Percentiles rank a stretch among this genome's conserved stretches.
phyloP scores from a whole-genome alignment of 208 protist genomes.

The Novymonas esmeraldas region DNA sequence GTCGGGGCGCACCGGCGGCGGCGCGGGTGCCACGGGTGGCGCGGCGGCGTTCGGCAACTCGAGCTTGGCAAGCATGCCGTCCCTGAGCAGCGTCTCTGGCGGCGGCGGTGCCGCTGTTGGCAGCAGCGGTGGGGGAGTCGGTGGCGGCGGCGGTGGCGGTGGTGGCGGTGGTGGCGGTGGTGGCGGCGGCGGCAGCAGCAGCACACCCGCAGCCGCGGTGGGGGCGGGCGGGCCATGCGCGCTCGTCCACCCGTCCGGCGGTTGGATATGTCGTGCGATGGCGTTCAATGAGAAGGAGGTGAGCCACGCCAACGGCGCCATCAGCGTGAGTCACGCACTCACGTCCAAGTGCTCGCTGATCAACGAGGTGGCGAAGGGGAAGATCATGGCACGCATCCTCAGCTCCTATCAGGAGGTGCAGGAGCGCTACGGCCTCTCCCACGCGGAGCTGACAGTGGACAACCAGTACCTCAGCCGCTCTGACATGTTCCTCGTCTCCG shows the following conservation, averaged over 20 bases:
- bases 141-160: not conserved
- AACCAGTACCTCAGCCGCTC: conserved; percentile 77
- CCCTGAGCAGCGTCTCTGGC: conserved; percentile 1
- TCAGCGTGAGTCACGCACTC: conserved; percentile 80
- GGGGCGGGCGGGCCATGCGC: not conserved
- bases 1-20: too few relatives aligned
- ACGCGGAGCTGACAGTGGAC: conserved; percentile 79
- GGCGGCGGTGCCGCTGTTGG: not conserved
- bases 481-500: conserved; percentile 79
- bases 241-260: conserved; percentile 50
- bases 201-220: not conserved
- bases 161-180: not conserved
- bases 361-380: conserved; percentile 80
- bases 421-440: conserved; percentile 77
- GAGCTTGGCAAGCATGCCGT: not conserved
- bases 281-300: conserved; percentile 73
- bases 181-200: not conserved
- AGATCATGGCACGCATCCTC: conserved; percentile 59
- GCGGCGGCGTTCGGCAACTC: conserved; percentile 1
- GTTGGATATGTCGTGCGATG: conserved; percentile 85
- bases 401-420: conserved; percentile 59
- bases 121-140: conserved; percentile 2
- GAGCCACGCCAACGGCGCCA: conserved; percentile 66
- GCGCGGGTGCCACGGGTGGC: too few relatives aligned
- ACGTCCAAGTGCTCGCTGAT: conserved; percentile 65